Evolutionary conservation across 768 basidiomycete species (phyloP), one percentile per base, ranked within the genome.

Genomic region (Auricularia heimuer): DNA sequence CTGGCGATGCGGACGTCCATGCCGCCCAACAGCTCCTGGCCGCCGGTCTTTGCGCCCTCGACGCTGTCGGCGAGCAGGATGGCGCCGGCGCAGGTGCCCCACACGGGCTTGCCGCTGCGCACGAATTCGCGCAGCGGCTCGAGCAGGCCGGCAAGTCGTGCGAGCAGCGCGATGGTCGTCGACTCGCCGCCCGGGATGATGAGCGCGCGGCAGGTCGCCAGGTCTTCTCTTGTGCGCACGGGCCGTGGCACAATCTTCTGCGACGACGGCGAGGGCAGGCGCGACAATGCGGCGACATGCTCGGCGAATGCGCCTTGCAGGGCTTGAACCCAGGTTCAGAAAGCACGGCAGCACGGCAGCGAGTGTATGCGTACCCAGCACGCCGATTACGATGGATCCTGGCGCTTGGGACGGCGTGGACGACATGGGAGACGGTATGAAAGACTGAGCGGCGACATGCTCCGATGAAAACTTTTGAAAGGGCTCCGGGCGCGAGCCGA

Each of bases 181-280:
- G 91, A 94, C 77, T 98, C 96, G 77, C 96, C 96, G 6, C 95
- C 96, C 11, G 96, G 96, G 67, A 98, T 92, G 67, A 98, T 86
- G 61, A 98, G 79, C 1, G 89, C 95, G 69, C 91, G 85, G 73
- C 94, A 96, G 63, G 71, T 75, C 62, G 76, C 76, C 36, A 98
- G 82, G 65, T 97, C 93, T n/a, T 83, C 83, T 2, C 81, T 76
- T 2, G 85, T 90, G 58, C 88, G 87, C 14, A 98, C 90, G 24
- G 85, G 82, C 18, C 72, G 70, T 0, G 77, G 56, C 1, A 39
- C 37, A 33, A 68, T 61, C 24, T 64, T 58, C 69, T 24, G 68
- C 35, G 35, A 76, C 67, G 54, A 70, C 69, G 62, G 69, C 62
- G 21, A 71, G 35, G 80, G 75, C 65, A 86, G 75, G 71, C 81